phyloP scores from a whole-genome alignment of 805 yeast genomes.

The Henningerozyma blattae region DNA sequence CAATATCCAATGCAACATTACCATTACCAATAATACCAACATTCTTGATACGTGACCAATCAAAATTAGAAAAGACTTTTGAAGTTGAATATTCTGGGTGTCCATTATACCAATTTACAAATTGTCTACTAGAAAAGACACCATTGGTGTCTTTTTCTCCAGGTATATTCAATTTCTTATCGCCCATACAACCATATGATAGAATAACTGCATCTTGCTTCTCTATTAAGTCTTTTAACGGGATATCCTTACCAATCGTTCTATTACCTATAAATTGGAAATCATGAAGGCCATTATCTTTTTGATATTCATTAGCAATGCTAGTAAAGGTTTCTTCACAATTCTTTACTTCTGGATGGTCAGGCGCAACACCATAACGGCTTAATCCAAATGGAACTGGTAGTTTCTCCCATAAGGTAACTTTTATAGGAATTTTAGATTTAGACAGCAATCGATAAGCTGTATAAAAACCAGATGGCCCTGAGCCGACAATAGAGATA shows the following conservation, averaged over 20 bases:
- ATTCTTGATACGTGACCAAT: slow-evolving; percentile 44
- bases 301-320: slow-evolving; percentile 19
- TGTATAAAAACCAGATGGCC: slow-evolving; percentile 94
- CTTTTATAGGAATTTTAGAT: slow-evolving; percentile 28
- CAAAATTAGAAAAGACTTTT: slow-evolving; percentile 35
- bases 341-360: slow-evolving; percentile 91
- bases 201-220: slow-evolving; percentile 64
- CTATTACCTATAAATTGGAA: slow-evolving; percentile 65
- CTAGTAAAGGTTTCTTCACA: slow-evolving; percentile 61
- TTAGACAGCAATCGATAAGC: slow-evolving; percentile 57
- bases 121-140: slow-evolving; percentile 68
- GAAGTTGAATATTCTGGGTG: slow-evolving; percentile 41
- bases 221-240: slow-evolving; percentile 35
- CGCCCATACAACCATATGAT: slow-evolving; percentile 73
- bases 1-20: slow-evolving; percentile 87
- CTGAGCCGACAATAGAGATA: slow-evolving; percentile 83
- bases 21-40: slow-evolving; percentile 93
- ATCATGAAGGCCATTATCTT: slow-evolving; percentile 17
- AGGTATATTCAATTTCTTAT: slow-evolving; percentile 37
- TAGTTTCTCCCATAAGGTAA: slow-evolving; percentile 71
- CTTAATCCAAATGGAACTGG: slow-evolving; percentile 91
- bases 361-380: slow-evolving; percentile 97
- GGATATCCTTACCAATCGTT: slow-evolving; percentile 50
- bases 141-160: slow-evolving; percentile 48
- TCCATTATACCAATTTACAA: slow-evolving; percentile 96